These are phyloP conservation scores for Daldinia caldariorum DNA, from an alignment of 495 filamentous ascomycete genomes.

Conservation along the genomic window DNA sequence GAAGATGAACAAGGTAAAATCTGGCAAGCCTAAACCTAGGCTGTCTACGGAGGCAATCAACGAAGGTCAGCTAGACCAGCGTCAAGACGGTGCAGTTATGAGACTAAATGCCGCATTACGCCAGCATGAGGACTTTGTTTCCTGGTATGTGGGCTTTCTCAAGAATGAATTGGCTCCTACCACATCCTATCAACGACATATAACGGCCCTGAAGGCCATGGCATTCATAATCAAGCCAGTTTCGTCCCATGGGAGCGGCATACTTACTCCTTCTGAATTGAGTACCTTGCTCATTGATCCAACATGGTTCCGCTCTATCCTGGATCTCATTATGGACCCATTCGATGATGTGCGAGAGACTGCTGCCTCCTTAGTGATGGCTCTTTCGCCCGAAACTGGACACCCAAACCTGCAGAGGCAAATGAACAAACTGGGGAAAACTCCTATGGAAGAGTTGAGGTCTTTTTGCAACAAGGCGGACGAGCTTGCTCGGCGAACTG, in stretches of 20 bases:
- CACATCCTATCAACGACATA: constrained; percentile 85
- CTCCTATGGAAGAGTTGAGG: constrained; percentile 44
- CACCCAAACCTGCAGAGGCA: constrained; percentile 36
- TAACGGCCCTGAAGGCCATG: constrained; percentile 77
- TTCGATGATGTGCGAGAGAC: constrained; percentile 89
- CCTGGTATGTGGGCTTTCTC: constrained; percentile 78
- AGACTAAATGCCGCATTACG: constrained; percentile 28
- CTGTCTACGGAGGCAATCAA: neutral
- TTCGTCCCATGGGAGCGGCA: constrained; percentile 24
- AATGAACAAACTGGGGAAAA: constrained; percentile 12
- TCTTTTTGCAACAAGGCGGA: constrained; percentile 65
- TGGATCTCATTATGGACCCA: constrained; percentile 84
- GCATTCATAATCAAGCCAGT: constrained; percentile 62
- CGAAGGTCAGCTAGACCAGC: constrained; percentile 32
- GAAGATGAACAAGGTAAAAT: constrained; percentile 23
- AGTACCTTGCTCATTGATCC: constrained; percentile 48
- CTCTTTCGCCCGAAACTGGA: constrained; percentile 46
- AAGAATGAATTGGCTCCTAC: constrained; percentile 74
- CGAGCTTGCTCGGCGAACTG: constrained; percentile 66
- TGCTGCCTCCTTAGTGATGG: constrained; percentile 67
- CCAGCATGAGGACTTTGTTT: constrained; percentile 68
- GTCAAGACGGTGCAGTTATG: neutral
- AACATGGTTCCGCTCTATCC: constrained; percentile 70
- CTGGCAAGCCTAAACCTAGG: neutral
- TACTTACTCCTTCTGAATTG: constrained; percentile 24